Evolutionary conservation across 1,284 basidiomycete species (phyloP).

Genomic region (Trichosporon coremiiforme): DNA sequence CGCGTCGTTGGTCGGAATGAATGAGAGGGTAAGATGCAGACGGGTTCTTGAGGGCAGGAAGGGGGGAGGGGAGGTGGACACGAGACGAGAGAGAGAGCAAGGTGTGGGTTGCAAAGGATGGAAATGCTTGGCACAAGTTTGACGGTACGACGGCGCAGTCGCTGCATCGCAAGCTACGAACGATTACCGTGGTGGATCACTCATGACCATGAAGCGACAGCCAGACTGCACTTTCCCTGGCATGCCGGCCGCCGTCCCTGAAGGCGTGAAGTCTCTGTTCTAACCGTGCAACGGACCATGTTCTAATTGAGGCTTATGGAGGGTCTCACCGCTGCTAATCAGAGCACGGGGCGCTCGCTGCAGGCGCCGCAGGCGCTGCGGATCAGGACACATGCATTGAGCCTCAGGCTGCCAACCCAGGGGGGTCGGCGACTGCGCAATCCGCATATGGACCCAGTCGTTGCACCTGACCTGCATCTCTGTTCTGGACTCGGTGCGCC

Average conservation of each 20-base stretch:
- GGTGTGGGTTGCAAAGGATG: background rate
- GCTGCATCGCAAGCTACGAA: too few relatives aligned
- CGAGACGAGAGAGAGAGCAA: background rate
- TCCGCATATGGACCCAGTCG: background rate
- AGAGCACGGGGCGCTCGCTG: background rate
- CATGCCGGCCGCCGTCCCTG: background rate
- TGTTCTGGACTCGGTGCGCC: background rate
- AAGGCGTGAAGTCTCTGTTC: background rate
- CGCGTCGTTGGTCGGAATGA: background rate
- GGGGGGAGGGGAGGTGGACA: background rate
- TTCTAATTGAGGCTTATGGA: background rate
- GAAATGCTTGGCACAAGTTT: conserved; percentile 11
- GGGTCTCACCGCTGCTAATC: background rate
- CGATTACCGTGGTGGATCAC: background rate
- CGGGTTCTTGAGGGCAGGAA: background rate
- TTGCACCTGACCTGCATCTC: background rate
- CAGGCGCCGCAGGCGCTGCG: too few relatives aligned
- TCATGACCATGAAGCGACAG: background rate
- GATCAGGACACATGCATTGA: background rate
- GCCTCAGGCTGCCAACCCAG: background rate
- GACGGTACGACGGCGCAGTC: background rate
- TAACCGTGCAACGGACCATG: background rate
- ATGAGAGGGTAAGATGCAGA: background rate
- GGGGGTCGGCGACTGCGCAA: background rate
- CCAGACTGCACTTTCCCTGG: background rate